phyloP scores from a whole-genome alignment of 768 basidiomycete genomes.

The Boletus edulis region DNA sequence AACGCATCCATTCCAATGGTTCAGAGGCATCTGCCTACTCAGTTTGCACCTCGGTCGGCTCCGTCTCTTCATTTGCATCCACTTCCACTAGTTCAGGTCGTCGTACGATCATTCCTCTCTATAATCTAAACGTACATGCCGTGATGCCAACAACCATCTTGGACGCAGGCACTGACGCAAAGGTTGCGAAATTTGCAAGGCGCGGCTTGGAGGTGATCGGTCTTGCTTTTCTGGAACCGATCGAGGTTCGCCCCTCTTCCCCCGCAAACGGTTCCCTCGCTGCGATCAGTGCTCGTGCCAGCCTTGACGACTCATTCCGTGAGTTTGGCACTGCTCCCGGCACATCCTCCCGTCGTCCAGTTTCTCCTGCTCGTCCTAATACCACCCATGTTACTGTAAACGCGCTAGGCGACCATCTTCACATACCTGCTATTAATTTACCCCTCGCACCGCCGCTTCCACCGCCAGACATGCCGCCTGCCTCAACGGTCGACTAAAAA shows the following conservation, averaged over 20 bases:
- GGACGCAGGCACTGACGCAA: constrained; percentile 86
- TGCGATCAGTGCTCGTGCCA: constrained; percentile 25
- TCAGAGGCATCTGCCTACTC: constrained; percentile 53
- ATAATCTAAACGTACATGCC: constrained; percentile 86
- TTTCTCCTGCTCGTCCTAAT: constrained; percentile 7
- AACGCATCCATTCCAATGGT: constrained; percentile 37
- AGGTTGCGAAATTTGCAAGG: constrained; percentile 73
- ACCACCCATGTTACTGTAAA: constrained; percentile 1
- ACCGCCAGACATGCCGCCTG: constrained; percentile 19
- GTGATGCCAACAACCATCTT: constrained; percentile 83
- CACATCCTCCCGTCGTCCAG: constrained; percentile 6
- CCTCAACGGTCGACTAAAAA: constrained; percentile 49
- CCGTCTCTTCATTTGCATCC: constrained; percentile 40
- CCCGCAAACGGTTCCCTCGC: constrained; percentile 11
- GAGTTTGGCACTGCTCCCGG: constrained; percentile 19
- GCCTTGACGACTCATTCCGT: constrained; percentile 24
- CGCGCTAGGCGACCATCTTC: background rate
- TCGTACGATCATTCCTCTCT: constrained; percentile 81
- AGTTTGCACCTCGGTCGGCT: constrained; percentile 45
- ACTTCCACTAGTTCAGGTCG: constrained; percentile 48
- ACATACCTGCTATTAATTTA: constrained; percentile 17
- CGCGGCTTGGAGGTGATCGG: constrained; percentile 77
- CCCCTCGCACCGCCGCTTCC: constrained; percentile 12
- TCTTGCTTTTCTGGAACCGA: constrained; percentile 74
- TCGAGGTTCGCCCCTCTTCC: constrained; percentile 59